These are phyloP conservation scores for Hygrophila difformis DNA, from an alignment of 257 asterid genomes.

Conservation along the genomic window DNA sequence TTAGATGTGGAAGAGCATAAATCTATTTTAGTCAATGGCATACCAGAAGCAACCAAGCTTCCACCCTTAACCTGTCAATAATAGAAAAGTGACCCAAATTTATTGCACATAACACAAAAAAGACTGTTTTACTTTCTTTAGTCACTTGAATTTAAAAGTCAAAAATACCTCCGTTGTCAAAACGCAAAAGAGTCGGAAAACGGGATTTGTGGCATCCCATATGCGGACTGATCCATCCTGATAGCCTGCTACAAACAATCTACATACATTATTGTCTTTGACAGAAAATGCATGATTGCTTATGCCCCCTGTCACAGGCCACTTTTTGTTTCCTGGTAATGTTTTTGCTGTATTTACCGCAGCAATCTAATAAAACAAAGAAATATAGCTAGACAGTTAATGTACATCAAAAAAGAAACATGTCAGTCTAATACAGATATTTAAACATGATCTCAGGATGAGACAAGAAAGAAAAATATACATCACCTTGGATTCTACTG, in stretches of 20 bases:
- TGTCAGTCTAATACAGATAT: constrained; percentile 22
- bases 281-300: constrained; percentile 39
- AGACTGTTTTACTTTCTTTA: neutral
- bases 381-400: constrained; percentile 15
- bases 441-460: constrained; percentile 4
- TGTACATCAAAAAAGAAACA: constrained; percentile 16
- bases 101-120: neutral
- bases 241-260: constrained; percentile 70
- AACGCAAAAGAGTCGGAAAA: constrained; percentile 41
- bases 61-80: constrained; percentile 49
- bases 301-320: constrained; percentile 42
- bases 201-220: constrained; percentile 89
- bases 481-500: constrained; percentile 42
- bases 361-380: constrained; percentile 33
- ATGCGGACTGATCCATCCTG: constrained; percentile 80
- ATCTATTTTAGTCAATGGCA: constrained; percentile 49
- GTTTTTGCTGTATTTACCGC: constrained; percentile 25
- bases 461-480: constrained; percentile 9
- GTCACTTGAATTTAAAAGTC: constrained; percentile 11
- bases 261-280: constrained; percentile 37
- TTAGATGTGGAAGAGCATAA: constrained; percentile 58
- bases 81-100: constrained; percentile 9
- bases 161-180: constrained; percentile 33
- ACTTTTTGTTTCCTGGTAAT: constrained; percentile 33
- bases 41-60: constrained; percentile 31